Conservation (phyloP, 495 filamentous ascomycete species). For the Hypoxylon lienhwacheense region DNA sequence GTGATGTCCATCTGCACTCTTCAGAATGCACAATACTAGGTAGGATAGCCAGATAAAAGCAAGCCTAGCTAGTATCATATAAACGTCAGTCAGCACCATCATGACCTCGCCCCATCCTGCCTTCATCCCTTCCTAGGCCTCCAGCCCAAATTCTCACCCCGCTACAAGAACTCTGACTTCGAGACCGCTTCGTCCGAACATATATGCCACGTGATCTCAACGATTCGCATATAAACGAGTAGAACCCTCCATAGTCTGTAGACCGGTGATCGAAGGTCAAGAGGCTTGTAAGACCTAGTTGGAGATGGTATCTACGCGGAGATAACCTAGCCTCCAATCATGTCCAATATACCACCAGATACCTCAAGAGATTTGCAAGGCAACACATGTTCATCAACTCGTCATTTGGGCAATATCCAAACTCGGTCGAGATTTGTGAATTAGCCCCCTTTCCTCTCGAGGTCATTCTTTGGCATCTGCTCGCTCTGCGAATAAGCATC, state of each 20-base stretch:
- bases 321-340: slow-evolving; percentile 26
- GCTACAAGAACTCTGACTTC: slow-evolving; percentile 1
- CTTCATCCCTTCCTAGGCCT: slow-evolving; percentile 8
- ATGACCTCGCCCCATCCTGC: background rate
- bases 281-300: slow-evolving; percentile 6
- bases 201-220: slow-evolving; percentile 4
- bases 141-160: slow-evolving; percentile 8
- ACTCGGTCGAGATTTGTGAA: slow-evolving; percentile 10
- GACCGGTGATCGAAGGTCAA: slow-evolving; percentile 2
- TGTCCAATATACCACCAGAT: slow-evolving; percentile 26
- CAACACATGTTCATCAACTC: slow-evolving; percentile 11
- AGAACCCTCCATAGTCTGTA: slow-evolving; percentile 2
- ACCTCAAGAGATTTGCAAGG: slow-evolving; percentile 24
- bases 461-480: slow-evolving; percentile 52
- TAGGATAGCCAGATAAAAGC: slow-evolving; percentile 24
- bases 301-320: slow-evolving; percentile 22
- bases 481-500: slow-evolving; percentile 46
- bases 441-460: slow-evolving; percentile 58
- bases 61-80: slow-evolving; percentile 13
- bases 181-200: slow-evolving; percentile 8
- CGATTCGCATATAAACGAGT: slow-evolving; percentile 4
- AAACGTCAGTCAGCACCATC: slow-evolving; percentile 9
- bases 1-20: slow-evolving; percentile 12
- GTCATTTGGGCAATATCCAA: slow-evolving; percentile 31
- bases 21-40: slow-evolving; percentile 9